Conservation (phyloP, 2,329 filamentous ascomycete genomes). For the Stagonosporopsis vannaccii region DNA sequence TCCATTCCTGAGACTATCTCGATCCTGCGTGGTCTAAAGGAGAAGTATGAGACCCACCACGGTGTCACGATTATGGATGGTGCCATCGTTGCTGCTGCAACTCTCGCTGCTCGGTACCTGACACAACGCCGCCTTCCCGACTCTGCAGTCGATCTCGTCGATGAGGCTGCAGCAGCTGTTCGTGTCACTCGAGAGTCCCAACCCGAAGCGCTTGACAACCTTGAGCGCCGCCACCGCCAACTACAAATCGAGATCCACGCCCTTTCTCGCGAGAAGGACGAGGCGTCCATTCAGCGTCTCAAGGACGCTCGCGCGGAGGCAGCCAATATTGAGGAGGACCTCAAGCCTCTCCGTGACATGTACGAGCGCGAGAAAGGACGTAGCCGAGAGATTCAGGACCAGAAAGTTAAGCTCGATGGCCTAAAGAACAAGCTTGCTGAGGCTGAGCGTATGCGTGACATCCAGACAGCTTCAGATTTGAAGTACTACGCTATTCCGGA, state of each 20-base stretch:
- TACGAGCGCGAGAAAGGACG: constrained; percentile 93
- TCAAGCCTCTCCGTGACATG: constrained; percentile 90
- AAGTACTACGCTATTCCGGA: constrained; percentile 98
- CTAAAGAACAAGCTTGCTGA: constrained; percentile 92
- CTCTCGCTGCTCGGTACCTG: constrained; percentile 89
- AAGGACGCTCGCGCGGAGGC: constrained; percentile 86
- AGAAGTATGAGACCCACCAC: constrained; percentile 97
- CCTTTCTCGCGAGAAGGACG: constrained; percentile 90
- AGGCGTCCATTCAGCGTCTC: constrained; percentile 85
- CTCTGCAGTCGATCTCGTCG: constrained; percentile 94
- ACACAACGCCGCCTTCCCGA: constrained; percentile 91
- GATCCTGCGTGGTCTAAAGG: constrained; percentile 97
- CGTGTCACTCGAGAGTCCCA: constrained; percentile 95
- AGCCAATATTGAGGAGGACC: constrained; percentile 91
- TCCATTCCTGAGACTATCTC: constrained; percentile 89
- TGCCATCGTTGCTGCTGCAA: constrained; percentile 91
- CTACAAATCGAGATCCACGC: constrained; percentile 98
- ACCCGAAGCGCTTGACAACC: constrained; percentile 91
- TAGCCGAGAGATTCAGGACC: constrained; percentile 89
- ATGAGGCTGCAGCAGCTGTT: constrained; percentile 96
- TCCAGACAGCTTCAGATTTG: constrained; percentile 87
- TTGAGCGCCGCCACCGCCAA: constrained; percentile 89
- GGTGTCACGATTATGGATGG: constrained; percentile 96
- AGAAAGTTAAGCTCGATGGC: constrained; percentile 92
- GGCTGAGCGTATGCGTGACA: constrained; percentile 85